phyloP scores from a whole-genome alignment of 2,329 filamentous ascomycete species.

The Fusarium sp. region DNA sequence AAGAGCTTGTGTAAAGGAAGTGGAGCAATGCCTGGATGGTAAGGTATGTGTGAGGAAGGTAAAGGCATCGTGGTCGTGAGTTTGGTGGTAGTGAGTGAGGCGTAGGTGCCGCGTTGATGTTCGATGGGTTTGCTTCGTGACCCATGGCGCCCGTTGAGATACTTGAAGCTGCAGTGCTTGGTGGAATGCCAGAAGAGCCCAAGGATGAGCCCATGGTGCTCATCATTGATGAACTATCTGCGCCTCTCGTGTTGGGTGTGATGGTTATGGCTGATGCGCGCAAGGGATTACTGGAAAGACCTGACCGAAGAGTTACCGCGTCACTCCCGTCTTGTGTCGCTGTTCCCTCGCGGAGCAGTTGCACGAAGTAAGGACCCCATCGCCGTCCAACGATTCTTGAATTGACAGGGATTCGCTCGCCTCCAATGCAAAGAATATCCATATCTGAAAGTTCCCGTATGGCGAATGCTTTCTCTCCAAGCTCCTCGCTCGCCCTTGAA shows the following conservation, averaged over 20 bases:
- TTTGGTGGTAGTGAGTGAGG: conserved; percentile 67
- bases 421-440: conserved; percentile 92
- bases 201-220: conserved; percentile 58
- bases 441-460: conserved; percentile 93
- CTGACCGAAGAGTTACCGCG: conserved; percentile 77
- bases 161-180: conserved; percentile 59
- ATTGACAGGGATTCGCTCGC: conserved; percentile 92
- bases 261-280: conserved; percentile 89
- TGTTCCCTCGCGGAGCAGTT: conserved; percentile 85
- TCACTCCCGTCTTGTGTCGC: conserved; percentile 78
- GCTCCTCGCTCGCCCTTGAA: conserved; percentile 81
- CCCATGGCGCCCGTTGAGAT: conserved; percentile 53
- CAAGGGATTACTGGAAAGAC: conserved; percentile 65
- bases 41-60: conserved; percentile 90
- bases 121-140: conserved; percentile 53
- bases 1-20: conserved; percentile 91
- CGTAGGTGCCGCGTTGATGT: conserved; percentile 67
- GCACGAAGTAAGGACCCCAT: conserved; percentile 97
- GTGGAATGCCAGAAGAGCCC: conserved; percentile 52
- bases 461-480: conserved; percentile 82
- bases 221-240: conserved; percentile 59
- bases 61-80: conserved; percentile 84
- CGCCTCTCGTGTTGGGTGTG: conserved; percentile 70
- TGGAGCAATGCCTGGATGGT: conserved; percentile 92
- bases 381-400: conserved; percentile 86